Base-by-base conservation (phyloP, 306 rosid genomes). In the Argentina anserina region DNA sequence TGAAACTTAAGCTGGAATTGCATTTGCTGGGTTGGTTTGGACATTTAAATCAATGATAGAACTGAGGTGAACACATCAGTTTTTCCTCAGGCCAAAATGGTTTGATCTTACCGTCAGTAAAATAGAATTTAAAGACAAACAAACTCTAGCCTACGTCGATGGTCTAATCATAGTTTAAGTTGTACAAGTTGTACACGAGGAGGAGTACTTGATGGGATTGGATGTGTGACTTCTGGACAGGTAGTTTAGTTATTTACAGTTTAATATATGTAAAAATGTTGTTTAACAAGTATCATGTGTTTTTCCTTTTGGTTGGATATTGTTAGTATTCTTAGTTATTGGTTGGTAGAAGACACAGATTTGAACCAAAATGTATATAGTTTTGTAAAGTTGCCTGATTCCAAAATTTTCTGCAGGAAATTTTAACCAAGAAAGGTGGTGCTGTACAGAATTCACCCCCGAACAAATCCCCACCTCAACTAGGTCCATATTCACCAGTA, bases 401-500 rank as follows among this genome's bases (percentile, higher is more conserved):
- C 43, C 52, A 43, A 73, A 68, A 71, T 73, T 37, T n/a, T 84
- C 25, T 77, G 78, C 84, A 94, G 98, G 97, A 87, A 77, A 81
- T 94, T 69, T 76, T 91, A 64, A 86, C 92, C 31, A 82, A 72
- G 77, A 94, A 94, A 83, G 61, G 95, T 26, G 98, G 98, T 5
- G 95, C 97, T 25, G 96, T 94, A 26, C 96, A 91, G 87, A 83
- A 94, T 67, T 91, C 97, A 75, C 98, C 98, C 39, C 87, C 92
- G 0, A 89, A 94, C 47, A 94, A 90, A 81, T 76, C 85, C 76
- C 88, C 85, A 75, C 92, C 83, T 1, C 90, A 85, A 80, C 92
- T 84, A 37, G 81, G 92, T 75, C 98, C 98, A 75, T 94, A 97
- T 94, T 94, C 96, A 11, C 98, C 97, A 91, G 96, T 94, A 85